These are phyloP conservation scores for Lippia alba DNA, from an alignment of 305 asterid species.

Conservation along the genomic window DNA sequence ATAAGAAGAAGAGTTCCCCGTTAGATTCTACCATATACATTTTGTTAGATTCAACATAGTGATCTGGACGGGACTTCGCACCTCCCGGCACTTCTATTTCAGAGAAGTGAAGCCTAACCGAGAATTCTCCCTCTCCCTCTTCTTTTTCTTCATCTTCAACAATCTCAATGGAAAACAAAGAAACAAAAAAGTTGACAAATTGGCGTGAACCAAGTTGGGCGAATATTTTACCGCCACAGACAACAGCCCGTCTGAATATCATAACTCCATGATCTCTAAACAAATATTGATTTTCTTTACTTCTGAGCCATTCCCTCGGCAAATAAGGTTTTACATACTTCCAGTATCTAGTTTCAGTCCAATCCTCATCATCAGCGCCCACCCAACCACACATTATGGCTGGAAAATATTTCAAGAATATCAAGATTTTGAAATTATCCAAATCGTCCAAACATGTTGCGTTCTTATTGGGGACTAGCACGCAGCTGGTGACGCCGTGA, in stretches of 20 bases:
- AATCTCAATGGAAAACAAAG: background rate
- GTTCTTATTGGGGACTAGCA: background rate
- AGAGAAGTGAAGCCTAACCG: background rate
- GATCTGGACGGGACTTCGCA: background rate
- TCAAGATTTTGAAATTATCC: background rate
- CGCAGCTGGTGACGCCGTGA: background rate
- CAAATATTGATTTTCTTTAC: too few species aligned
- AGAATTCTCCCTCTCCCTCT: background rate
- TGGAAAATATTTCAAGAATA: background rate
- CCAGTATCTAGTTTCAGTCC: background rate
- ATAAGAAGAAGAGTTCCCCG: background rate
- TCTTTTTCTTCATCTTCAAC: background rate
- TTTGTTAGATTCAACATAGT: too few species aligned
- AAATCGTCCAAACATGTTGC: too few species aligned
- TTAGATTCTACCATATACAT: background rate
- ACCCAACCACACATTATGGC: background rate
- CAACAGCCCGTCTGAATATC: background rate
- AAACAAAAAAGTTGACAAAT: too few species aligned
- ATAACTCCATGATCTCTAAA: background rate
- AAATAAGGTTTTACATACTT: background rate
- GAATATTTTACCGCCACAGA: background rate
- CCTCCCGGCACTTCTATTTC: background rate
- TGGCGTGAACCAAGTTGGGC: background rate
- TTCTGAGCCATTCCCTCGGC: too few species aligned
- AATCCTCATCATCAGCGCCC: background rate